Evolutionary conservation across 805 yeast genomes (phyloP).

Genomic region (Wickerhamia fluorescens): DNA sequence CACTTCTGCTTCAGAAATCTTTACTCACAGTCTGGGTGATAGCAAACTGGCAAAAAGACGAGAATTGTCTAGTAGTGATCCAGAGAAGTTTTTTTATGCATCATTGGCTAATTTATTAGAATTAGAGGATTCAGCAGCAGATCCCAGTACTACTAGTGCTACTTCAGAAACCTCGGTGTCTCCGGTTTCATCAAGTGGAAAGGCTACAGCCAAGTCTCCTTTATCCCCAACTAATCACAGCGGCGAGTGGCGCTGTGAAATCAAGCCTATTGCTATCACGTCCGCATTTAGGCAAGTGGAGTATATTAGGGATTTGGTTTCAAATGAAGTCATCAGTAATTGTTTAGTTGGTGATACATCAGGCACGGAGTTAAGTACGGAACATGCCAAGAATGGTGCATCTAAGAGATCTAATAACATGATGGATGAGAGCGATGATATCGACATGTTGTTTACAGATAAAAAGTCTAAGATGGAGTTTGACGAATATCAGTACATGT

Average conservation of each 20-base stretch:
- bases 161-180: slow-evolving; percentile 25
- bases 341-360: slow-evolving; percentile 1
- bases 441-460: slow-evolving; percentile 30
- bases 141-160: slow-evolving; percentile 12
- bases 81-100: slow-evolving; percentile 43
- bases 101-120: slow-evolving; percentile 46
- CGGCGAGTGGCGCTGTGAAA: slow-evolving; percentile 36
- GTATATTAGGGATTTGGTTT: slow-evolving; percentile 26
- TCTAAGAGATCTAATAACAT: neutral
- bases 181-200: slow-evolving; percentile 13
- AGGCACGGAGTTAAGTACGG: slow-evolving; percentile 1
- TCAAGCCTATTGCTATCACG: slow-evolving; percentile 38
- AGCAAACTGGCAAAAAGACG: slow-evolving; percentile 38
- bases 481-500: slow-evolving; percentile 14
- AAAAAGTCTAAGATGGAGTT: slow-evolving; percentile 23
- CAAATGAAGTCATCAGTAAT: slow-evolving; percentile 10
- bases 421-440: slow-evolving; percentile 17
- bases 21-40: slow-evolving; percentile 25
- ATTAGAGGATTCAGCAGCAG: slow-evolving; percentile 32
- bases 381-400: slow-evolving; percentile 3
- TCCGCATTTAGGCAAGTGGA: slow-evolving; percentile 42
- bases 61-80: slow-evolving; percentile 39
- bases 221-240: slow-evolving; percentile 27
- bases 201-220: slow-evolving; percentile 22
- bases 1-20: slow-evolving; percentile 14